Evolutionary conservation across 768 basidiomycete genomes (phyloP), one percentile per base, ranked within the genome.

Genomic region (Tylopilus sp.): DNA sequence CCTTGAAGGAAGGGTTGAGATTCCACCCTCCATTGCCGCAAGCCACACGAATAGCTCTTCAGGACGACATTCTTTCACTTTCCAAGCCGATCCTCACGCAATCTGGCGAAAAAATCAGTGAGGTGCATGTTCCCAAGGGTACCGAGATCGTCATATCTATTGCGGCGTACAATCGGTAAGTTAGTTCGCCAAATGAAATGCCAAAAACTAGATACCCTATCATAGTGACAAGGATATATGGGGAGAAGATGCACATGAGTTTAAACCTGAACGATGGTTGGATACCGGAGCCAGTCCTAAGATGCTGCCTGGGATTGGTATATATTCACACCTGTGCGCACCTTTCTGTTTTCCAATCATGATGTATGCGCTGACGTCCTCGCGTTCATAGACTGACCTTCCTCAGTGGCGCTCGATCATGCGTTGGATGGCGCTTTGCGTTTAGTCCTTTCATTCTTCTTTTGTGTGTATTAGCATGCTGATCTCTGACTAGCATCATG

Each of bases 51-150:
- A 66, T 74, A 50, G 72, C 81, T 0, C 67, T 64, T 4, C 65
- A 69, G 30, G 82, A 87, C 58, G 79, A 83, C 49, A 61, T 81
- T n/a, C 61, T 87, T n/a, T 83, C 85, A 0, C 73, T 87, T 28
- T 78, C 79, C 3, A 73, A 70, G 49, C 80, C 80, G 3, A 73
- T 82, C 46, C 69, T 57, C 48, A 75, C 74, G 5, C 62, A 61
- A 18, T 73, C 72, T 4, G 82, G 82, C 3, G 68, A 73, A 49
- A 47, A 67, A 17, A 61, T 79, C 45, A 60, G 61, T 1, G 68
- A 77, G 44, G 41, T 85, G 10, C 74, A 74, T 3, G 70, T 83
- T 35, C 73, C 77, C 4, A 77, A 76, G 57, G 78, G 79, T 5
- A 74, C 73, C 21, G 76, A 77, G 33, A 62, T 83, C 10, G 66